Evolutionary conservation across 2,329 filamentous ascomycete genomes (phyloP).

Genomic region (Seiridium cupressi): DNA sequence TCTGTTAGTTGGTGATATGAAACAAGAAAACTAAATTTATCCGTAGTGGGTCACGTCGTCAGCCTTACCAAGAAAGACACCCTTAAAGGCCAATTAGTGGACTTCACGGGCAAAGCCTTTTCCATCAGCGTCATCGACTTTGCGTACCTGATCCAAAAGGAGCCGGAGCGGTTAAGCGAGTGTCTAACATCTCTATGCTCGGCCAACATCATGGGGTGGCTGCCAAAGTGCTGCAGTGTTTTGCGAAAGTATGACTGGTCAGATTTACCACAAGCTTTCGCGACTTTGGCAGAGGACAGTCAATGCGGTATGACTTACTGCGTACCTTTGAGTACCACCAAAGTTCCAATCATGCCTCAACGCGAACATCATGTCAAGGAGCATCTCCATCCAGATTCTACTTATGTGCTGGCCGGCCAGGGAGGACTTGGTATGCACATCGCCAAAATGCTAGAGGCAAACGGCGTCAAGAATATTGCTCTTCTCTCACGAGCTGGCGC

Average conservation of each 20-base stretch:
- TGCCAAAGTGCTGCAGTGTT: background rate
- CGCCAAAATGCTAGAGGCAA: slow-evolving; percentile 45
- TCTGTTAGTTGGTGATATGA: background rate
- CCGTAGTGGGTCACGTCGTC: slow-evolving; percentile 15
- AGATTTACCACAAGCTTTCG: slow-evolving; percentile 14
- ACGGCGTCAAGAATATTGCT: slow-evolving; percentile 50
- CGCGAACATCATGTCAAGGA: slow-evolving; percentile 5
- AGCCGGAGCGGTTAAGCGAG: slow-evolving; percentile 12
- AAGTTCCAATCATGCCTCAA: slow-evolving; percentile 12
- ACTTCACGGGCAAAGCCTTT: slow-evolving; percentile 11
- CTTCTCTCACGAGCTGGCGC: slow-evolving; percentile 51
- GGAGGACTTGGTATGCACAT: slow-evolving; percentile 57
- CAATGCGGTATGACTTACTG: background rate
- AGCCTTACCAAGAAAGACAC: slow-evolving; percentile 11
- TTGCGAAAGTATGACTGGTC: slow-evolving; percentile 9
- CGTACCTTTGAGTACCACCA: background rate
- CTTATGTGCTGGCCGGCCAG: slow-evolving; percentile 56
- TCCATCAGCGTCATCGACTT: slow-evolving; percentile 13
- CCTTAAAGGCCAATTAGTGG: background rate
- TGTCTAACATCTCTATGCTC: slow-evolving; percentile 12
- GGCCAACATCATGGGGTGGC: slow-evolving; percentile 2
- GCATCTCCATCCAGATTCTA: slow-evolving; percentile 26
- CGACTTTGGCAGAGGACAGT: slow-evolving; percentile 2
- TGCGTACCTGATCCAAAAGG: slow-evolving; percentile 11
- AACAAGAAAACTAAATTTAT: background rate